Base-by-base conservation (phyloP, 1,139 yeast genomes). In the Taphrina confusa region DNA sequence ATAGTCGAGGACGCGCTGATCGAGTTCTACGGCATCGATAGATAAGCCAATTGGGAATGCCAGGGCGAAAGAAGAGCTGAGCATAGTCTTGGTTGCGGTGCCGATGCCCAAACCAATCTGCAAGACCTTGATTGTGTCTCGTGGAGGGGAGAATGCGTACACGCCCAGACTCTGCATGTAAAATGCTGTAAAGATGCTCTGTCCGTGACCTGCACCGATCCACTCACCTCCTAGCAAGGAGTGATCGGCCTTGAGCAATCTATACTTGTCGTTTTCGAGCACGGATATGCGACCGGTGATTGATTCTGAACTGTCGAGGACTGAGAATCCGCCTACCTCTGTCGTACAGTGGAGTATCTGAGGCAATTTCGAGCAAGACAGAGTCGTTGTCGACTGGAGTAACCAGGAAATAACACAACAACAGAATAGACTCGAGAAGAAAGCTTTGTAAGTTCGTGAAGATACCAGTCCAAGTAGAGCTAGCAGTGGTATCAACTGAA, bases 211-310 rank as follows among this genome's bases (percentile, higher is more conserved):
- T 16, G n/a, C 28, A 2, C 39, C 44, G 8, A 30, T 23, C 58
- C 58, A 54, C 34, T 54, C 51, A 9, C 58, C 58, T 8, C 58
- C 58, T 9, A 54, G 44, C 36, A 54, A 27, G 8, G 58, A 54
- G 36, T 54, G 58, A 25, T 34, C 58, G 9, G 51, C 58, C 40
- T 44, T 44, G 30, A 54, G 46, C 3, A 54, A 23, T 6, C 51
- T 45, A 27, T 54, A 54, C 44, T 54, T 42, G 22, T 34, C 34
- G 16, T 45, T 42, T 14, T 54, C 58, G 28, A 54, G 30, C 14
- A 54, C 58, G 3, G 51, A 16, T 2, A 54, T 46, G 16, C 40
- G 58, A 3, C 58, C 58, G 11, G 58, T 54, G 16, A 22, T n/a
- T 14, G 58, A 54, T 14, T 33, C 42, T 6, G 44, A n/a, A n/a